Percentiles rank a stretch among this genome's conserved stretches.
Conservation (phyloP, 371 early-diverging fungal species). For the Batkoa obscura region DNA sequence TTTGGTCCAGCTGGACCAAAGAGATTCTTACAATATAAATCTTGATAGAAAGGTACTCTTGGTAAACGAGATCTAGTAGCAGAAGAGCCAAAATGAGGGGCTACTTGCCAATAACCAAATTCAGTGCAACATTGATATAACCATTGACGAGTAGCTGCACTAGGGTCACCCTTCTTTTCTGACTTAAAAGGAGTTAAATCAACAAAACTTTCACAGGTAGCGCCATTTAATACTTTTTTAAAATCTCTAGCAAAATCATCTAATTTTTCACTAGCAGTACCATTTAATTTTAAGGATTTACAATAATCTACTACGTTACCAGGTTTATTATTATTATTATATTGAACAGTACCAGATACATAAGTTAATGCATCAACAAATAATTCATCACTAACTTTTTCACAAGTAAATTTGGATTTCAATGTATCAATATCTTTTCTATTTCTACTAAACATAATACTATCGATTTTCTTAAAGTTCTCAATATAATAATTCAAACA, state of each 20-base stretch:
- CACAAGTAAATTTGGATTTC: not conserved
- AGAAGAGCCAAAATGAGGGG: not conserved
- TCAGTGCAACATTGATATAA: slow-evolving; percentile 6
- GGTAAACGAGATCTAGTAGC: not conserved
- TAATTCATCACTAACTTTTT: not conserved
- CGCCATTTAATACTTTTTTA: not conserved
- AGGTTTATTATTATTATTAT: not conserved
- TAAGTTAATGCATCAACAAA: not conserved
- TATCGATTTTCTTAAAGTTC: slow-evolving; percentile 14
- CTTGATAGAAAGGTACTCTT: not conserved
- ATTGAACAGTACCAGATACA: not conserved
- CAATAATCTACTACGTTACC: not conserved
- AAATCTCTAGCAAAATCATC: not conserved
- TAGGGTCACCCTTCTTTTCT: not conserved
- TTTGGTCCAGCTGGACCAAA: not conserved
- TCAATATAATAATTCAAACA: not conserved
- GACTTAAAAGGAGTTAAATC: too few species aligned
- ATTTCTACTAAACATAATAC: not conserved
- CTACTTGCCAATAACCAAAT: slow-evolving; percentile 5
- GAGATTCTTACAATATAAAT: not conserved
- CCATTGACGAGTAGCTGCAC: slow-evolving; percentile 1
- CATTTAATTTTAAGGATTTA: not conserved
- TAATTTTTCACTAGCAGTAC: not conserved
- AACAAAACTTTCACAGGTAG: not conserved
- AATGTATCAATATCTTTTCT: not conserved